phyloP scores from a whole-genome alignment of 352 stramenopile genomes.

The Albugo laibachii region DNA sequence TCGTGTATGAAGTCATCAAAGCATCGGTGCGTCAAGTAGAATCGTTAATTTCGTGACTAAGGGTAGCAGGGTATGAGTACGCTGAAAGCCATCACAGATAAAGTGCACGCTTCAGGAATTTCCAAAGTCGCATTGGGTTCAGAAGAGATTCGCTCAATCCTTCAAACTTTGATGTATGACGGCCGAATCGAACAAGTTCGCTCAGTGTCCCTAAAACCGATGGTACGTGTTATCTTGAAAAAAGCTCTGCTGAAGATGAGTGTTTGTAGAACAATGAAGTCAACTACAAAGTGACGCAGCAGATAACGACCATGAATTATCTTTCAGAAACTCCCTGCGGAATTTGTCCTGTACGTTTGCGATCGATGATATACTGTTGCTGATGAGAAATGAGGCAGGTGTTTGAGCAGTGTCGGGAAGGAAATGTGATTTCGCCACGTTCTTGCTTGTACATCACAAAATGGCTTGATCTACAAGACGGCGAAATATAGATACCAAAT shows the following conservation, averaged over 20 bases:
- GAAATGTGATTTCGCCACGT: constrained; percentile 78
- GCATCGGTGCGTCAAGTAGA: constrained; percentile 15
- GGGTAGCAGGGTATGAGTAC: constrained; percentile 45
- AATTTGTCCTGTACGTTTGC: constrained; percentile 57
- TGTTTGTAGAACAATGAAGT: constrained; percentile 37
- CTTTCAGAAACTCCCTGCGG: constrained; percentile 79
- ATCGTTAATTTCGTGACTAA: not conserved
- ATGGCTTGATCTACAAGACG: constrained; percentile 79
- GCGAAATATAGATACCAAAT: constrained; percentile 58
- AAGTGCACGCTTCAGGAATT: constrained; percentile 77
- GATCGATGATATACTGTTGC: not conserved
- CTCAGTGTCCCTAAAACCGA: constrained; percentile 48
- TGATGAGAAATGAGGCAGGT: constrained; percentile 19
- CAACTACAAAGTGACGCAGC: constrained; percentile 76
- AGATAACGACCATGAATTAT: constrained; percentile 76
- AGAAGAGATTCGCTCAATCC: constrained; percentile 82
- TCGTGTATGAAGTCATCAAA: constrained; percentile 85
- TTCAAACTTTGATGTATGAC: constrained; percentile 87
- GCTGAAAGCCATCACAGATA: constrained; percentile 76
- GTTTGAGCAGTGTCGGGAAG: constrained; percentile 80
- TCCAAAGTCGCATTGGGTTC: constrained; percentile 80
- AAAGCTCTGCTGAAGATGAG: not conserved
- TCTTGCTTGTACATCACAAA: constrained; percentile 84
- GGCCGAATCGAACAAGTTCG: constrained; percentile 79
- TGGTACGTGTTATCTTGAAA: constrained; percentile 16